These are phyloP conservation scores for Mycena leptocephala DNA, from an alignment of 768 basidiomycete species.

Conservation along the genomic window DNA sequence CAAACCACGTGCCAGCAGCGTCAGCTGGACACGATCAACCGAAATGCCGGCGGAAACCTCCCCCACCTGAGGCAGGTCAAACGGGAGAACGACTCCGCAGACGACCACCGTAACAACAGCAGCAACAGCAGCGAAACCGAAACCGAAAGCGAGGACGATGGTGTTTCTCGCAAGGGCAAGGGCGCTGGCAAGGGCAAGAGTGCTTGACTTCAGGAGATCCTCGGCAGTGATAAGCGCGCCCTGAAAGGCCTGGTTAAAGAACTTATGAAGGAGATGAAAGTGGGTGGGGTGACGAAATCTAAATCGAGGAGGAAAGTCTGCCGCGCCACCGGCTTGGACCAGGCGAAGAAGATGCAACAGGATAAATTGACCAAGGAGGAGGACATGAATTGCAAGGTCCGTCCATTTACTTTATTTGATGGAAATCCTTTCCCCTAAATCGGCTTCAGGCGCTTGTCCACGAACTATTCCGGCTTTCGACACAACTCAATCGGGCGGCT, in stretches of 20 bases:
- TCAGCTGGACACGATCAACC: conserved; percentile 1
- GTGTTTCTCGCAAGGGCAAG: background rate
- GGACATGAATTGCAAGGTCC: conserved; percentile 1
- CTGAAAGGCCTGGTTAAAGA: background rate
- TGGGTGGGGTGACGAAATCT: background rate
- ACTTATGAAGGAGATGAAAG: background rate
- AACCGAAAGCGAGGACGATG: background rate
- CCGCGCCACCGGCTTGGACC: background rate
- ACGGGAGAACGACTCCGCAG: too few relatives aligned
- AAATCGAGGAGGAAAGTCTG: background rate
- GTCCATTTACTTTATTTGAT: background rate
- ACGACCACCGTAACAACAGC: background rate
- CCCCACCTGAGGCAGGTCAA: background rate
- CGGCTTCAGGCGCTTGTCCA: background rate
- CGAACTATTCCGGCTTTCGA: background rate
- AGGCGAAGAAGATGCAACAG: background rate
- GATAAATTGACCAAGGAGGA: background rate
- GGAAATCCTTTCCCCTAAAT: background rate
- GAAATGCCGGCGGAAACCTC: background rate
- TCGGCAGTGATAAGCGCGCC: background rate
- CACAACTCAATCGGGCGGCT: background rate
- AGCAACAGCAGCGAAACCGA: background rate
- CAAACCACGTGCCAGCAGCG: background rate
- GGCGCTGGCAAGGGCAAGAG: background rate
- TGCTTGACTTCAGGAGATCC: background rate